Base-by-base conservation (phyloP, 495 filamentous ascomycete genomes). In the Aspergillus indologenus region DNA sequence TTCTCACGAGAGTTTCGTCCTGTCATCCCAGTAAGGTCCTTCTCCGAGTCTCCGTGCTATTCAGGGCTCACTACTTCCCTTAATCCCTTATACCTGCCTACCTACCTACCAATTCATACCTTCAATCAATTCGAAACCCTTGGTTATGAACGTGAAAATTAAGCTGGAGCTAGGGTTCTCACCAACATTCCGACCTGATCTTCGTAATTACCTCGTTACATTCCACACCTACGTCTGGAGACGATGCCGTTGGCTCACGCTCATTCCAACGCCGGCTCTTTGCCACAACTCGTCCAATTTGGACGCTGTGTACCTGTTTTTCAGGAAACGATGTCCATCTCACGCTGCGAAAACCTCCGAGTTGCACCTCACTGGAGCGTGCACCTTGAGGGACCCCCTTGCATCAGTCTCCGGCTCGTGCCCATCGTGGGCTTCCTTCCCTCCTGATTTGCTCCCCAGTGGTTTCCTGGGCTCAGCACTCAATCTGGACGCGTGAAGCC, bases 391-490 rank as follows among this genome's bases (percentile, higher is more conserved):
- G 56, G 67, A 15, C 34, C 68, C 73, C 75, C 76, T 79, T 79
- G 76, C 76, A 68, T 76, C 59, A 55, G 54, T 19, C n/a, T 58
- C 53, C 57, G 62, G 57, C 64, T 67, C 62, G 58, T 67, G 66
- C 67, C 65, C 67, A 70, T 71, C 69, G 65, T 64, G 63, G 65
- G 67, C 64, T 69, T 66, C 69, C 70, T 69, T 64, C 62, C 64
- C 66, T 73, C 71, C 73, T 77, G 72, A 79, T 77, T 77, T 72
- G 70, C 69, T 69, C 69, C 68, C 65, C 71, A 71, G 70, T 69
- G 47, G 65, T 54, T 66, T 69, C 67, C 69, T 67, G 61, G 61
- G 59, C 65, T 69, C 66, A 56, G 68, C 61, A 65, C 60, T 53
- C 64, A 62, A 63, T 53, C 62, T 68, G 64, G 64, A 74, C 72